phyloP scores from a whole-genome alignment of 225 moss, liverwort and hornwort species.

The Takakia lepidozioides region DNA sequence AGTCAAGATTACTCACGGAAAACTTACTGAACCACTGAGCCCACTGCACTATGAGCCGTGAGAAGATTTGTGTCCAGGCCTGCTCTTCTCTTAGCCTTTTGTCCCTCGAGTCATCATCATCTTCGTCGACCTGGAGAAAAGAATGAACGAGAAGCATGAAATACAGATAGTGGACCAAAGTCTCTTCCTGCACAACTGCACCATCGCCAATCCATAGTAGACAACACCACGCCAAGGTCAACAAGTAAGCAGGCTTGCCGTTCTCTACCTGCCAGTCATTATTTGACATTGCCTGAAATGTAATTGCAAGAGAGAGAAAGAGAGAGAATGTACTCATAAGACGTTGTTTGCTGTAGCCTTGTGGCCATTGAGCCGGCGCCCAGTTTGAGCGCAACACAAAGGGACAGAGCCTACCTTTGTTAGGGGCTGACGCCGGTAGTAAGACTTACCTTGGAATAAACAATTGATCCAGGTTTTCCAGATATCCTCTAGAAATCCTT shows the following conservation, averaged over 20 bases:
- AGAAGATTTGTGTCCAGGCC: conserved; percentile 78
- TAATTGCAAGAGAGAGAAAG: too few species aligned
- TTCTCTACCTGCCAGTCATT: background rate
- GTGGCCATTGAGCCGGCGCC: too few species aligned
- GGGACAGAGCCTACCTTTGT: too few species aligned
- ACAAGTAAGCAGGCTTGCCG: conserved; percentile 1
- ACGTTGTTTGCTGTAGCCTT: too few species aligned
- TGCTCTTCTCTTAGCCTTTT: conserved; percentile 51
- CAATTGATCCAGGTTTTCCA: too few species aligned
- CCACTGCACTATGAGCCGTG: conserved; percentile 84
- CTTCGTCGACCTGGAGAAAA: conserved; percentile 43
- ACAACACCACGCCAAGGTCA: background rate
- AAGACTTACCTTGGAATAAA: too few species aligned
- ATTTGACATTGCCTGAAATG: too few species aligned
- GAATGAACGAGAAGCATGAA: background rate
- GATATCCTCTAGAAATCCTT: too few species aligned
- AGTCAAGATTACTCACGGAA: conserved; percentile 5
- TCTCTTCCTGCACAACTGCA: conserved; percentile 1
- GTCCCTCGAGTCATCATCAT: conserved; percentile 43
- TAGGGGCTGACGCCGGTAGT: too few species aligned
- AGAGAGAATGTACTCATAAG: too few species aligned
- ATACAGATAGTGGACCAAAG: background rate
- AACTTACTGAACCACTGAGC: conserved; percentile 91
- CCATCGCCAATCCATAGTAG: conserved; percentile 1
- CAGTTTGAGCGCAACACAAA: too few species aligned